Percentiles rank a stretch among this genome's conserved stretches.
phyloP scores from a whole-genome alignment of 805 yeast species.

The Blastobotrys chiropterorum region DNA sequence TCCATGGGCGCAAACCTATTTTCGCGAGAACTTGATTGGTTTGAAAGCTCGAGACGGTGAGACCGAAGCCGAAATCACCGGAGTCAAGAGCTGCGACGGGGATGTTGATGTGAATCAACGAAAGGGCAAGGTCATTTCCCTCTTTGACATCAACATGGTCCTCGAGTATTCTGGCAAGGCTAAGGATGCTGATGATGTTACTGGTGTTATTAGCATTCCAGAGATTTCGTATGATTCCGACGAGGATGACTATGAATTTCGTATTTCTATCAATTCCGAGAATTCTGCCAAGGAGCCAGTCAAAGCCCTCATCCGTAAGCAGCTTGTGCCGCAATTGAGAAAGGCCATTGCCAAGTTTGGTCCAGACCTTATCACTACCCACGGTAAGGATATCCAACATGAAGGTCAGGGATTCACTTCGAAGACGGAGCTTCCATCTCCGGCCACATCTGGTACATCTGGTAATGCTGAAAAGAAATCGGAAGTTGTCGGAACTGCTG shows the following conservation, averaged over 20 bases:
- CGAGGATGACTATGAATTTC: conserved; percentile 78
- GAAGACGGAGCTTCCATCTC: conserved; percentile 9
- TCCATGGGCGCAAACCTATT: conserved; percentile 80
- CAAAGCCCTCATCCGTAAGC: conserved; percentile 45
- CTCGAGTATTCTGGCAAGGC: conserved; percentile 49
- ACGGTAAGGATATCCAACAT: conserved; percentile 85
- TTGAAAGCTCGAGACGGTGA: conserved; percentile 34
- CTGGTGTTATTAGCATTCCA: conserved; percentile 78
- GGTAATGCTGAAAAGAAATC: conserved; percentile 5
- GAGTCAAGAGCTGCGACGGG: conserved; percentile 68
- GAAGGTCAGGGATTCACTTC: conserved; percentile 53
- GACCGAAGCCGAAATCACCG: conserved; percentile 33
- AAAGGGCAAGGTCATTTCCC: conserved; percentile 89
- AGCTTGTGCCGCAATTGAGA: conserved; percentile 68
- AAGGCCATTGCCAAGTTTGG: conserved; percentile 60
- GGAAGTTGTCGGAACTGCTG: conserved; percentile 32
- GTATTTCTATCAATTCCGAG: conserved; percentile 57
- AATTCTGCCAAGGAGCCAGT: conserved; percentile 39
- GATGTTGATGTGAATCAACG: conserved; percentile 97
- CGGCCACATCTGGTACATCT: background rate
- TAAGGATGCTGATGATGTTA: conserved; percentile 37
- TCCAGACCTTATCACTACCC: conserved; percentile 59
- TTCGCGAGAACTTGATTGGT: conserved; percentile 54
- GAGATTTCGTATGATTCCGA: conserved; percentile 93
- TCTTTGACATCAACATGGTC: conserved; percentile 73